Evolutionary conservation across 2,329 filamentous ascomycete species (phyloP), one percentile per base, ranked within the genome.

Genomic region (Stemphylium beticola): DNA sequence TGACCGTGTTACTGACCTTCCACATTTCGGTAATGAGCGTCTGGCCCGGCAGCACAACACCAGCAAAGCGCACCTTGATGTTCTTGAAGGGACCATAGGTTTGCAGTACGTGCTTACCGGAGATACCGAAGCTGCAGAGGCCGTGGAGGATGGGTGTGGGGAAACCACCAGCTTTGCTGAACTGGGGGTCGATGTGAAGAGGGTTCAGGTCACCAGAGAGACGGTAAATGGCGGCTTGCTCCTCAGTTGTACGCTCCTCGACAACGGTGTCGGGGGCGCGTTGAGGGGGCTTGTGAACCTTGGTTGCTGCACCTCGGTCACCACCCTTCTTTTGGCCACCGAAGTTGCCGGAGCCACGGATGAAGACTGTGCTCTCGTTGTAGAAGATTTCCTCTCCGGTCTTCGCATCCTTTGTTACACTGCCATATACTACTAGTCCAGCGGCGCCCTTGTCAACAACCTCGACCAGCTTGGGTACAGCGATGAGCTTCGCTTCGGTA

Each of bases 181-280:
- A 98, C 44, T 87, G 85, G 1, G 95, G 95, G 76, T 99, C 95
- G 59, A 99, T 89, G 80, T 99, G 95, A 1, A 99, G 87, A 12
- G 95, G 95, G 82, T 99, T 98, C 73, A 93, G 89, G 78, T 99
- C 95, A 44, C 95, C 95, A 67, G 90, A 95, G 49, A 99, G 82
- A 34, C 95, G 87, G 83, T 99, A 99, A 51, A 99, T 78, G 9
- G 91, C 92, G 7, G 95, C 95, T 80, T 98, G 93, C 71, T 97
- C 92, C 68, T 93, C 89, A 0, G 85, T 89, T 4, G 95, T 98
- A 77, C 86, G 86, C 77, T 91, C 89, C 81, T 97, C 92, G 15
- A 93, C 86, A 1, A 96, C 87, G 12, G 85, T 84, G 68, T 98
- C 95, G 7, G 95, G 89, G 15, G 83, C 80, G 47, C 93, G 86